Base-by-base conservation (phyloP, 2,329 filamentous ascomycete species). In the Myriosclerotinia duriaeana region DNA sequence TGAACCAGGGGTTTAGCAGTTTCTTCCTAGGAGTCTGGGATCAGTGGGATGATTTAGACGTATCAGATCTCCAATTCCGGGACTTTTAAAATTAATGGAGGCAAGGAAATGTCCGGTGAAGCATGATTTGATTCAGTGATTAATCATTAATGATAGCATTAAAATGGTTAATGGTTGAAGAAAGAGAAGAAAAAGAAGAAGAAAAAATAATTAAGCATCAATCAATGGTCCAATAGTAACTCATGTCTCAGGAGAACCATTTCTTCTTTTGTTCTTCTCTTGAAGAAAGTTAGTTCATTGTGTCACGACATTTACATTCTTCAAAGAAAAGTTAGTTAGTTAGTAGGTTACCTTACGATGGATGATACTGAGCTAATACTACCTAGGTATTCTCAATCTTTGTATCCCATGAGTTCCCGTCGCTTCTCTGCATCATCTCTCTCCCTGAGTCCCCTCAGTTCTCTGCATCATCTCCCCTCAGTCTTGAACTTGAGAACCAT, bases 401-500 rank as follows among this genome's bases (percentile, higher is more conserved):
- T 50, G 46, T 50, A 22, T 50, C 5, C 46, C 12, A 30, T 56
- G 5, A 36, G 38, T 56, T 56, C 38, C 22, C n/a, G n/a, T 26
- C 26, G 26, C 56, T 59, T 48, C 42, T 48, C 9, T 36, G 26
- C 56, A 46, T 46, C 17, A 20, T 46, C 44, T 20, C 17, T 20
- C 20, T 8, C 17, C n/a, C n/a, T n/a, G n/a, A n/a, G n/a, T n/a
- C n/a, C 44, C 17, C 14, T 20, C 15, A 5, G 6, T 48, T 36
- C 42, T 46, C 6, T 36, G 26, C 56, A 34, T 30, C 55, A 56
- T 46, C 55, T 59, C 26, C 40, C 56, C 11, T 59, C 54, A 59
- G 56, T 42, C 56, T 59, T 59, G 56, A 30, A 11, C 34, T 38
- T 55, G 56, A 42, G 56, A 60, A 36, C 30, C 9, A 26, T 60